Evolutionary conservation across 192 early-diverging fungal species (phyloP), one percentile per base, ranked within the genome.

Genomic region (Umbelopsis sp.): DNA sequence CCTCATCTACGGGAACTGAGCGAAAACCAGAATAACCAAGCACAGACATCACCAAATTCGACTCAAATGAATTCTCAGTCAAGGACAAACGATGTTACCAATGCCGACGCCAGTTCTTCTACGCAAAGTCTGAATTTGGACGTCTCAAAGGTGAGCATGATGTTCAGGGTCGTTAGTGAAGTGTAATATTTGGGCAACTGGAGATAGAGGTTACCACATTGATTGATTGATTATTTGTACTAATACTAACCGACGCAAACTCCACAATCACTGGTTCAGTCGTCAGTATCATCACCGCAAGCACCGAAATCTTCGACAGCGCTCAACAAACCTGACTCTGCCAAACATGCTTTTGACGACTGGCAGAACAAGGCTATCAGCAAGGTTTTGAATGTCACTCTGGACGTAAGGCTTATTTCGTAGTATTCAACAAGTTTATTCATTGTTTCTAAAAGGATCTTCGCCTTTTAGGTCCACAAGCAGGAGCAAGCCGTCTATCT

Each of bases 311-410:
- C 36, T 38, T 38, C 36, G 8, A 6, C 38, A 41, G 7, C 38
- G 38, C 38, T 38, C 38, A 45, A 68, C 4, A 51, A 32, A 8
- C 70, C 80, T 2, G 47, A 72, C 17, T 21, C 70, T 11, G 12
- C 4, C 38, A 41, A 41, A 11, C 8, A 6, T 6, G 38, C 38
- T 0, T 83, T 90, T 69, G 87, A 87, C 26, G 87, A 88, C 20
- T 98, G 96, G 96, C 92, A 94, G 74, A 91, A 94, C 76, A 89
- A 92, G 44, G 91, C 91, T 6, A 77, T 95, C 20, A 91, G 91
- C 16, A 87, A 84, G 66, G 85, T 98, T 34, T 83, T 98, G 56
- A 79, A 86, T 20, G 90, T 94, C 24, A 93, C 93, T 12, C 81
- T 98, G 31, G 80, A 93, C 78, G 92, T 91, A 81, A 76, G 78